phyloP scores from a whole-genome alignment of 352 stramenopile species.

The Elongisporangium senticosum region DNA sequence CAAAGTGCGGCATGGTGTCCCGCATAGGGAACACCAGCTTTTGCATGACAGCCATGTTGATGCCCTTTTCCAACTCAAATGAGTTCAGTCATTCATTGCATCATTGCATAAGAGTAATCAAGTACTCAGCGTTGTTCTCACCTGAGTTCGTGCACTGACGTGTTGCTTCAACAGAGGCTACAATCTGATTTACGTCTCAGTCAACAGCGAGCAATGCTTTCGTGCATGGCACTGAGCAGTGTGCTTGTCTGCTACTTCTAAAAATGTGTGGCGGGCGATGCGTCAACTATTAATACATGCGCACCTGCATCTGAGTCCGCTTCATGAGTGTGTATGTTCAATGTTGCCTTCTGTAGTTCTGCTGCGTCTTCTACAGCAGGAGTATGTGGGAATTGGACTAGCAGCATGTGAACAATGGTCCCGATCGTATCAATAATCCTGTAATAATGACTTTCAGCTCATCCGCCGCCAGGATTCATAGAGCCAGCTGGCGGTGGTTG shows the following conservation, averaged over 20 bases:
- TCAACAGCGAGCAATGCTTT: not conserved
- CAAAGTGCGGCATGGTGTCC: conserved; percentile 79
- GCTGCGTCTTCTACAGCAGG: no score
- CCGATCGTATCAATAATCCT: not conserved
- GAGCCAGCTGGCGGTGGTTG: not conserved
- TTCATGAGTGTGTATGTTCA: not conserved
- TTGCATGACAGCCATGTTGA: conserved; percentile 14
- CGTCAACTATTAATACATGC: not conserved
- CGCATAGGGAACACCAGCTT: conserved; percentile 60
- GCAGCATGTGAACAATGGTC: not conserved
- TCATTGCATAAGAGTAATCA: not conserved
- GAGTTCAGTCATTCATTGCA: not conserved
- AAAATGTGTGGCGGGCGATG: not conserved
- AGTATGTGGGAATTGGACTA: not conserved
- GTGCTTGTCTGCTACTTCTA: not conserved
- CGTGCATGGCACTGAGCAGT: not conserved
- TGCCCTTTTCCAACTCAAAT: not conserved
- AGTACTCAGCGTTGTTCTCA: not conserved
- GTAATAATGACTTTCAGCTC: not conserved
- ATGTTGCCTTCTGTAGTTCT: not conserved
- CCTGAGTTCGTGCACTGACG: not conserved
- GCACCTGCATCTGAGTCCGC: not conserved
- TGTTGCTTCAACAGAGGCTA: not conserved
- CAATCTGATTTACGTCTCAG: not conserved
- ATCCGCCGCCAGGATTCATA: not conserved